These are phyloP conservation scores for Aspergillus novoparasiticus DNA, from an alignment of 2,329 filamentous ascomycete species.

Conservation along the genomic window DNA sequence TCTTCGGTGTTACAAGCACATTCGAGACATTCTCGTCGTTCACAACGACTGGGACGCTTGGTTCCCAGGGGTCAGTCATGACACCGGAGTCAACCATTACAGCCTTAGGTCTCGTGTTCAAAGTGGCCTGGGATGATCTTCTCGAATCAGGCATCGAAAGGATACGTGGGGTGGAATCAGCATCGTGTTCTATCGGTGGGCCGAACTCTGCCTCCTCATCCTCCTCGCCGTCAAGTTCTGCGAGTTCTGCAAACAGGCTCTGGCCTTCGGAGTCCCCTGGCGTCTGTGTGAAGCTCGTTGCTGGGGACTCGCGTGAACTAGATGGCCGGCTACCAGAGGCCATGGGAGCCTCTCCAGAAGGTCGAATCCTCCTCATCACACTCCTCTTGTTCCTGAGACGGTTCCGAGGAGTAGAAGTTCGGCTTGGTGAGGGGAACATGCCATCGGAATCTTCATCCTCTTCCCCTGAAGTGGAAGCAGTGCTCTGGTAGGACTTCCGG, in stretches of 20 bases:
- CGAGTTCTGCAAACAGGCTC: constrained; percentile 89
- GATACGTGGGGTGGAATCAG: constrained; percentile 44
- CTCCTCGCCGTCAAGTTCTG: constrained; percentile 70
- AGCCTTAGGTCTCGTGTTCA: constrained; percentile 28
- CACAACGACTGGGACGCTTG: constrained; percentile 29
- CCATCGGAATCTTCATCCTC: constrained; percentile 65
- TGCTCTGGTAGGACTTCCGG: constrained; percentile 77
- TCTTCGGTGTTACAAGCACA: constrained; percentile 26
- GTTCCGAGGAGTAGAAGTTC: constrained; percentile 68
- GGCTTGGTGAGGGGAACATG: constrained; percentile 68
- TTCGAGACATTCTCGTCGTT: constrained; percentile 21
- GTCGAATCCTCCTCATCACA: constrained; percentile 60
- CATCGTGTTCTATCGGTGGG: constrained; percentile 40
- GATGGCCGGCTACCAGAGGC: constrained; percentile 41
- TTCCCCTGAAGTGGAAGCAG: constrained; percentile 80
- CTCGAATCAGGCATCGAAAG: constrained; percentile 31
- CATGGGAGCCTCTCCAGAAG: constrained; percentile 48
- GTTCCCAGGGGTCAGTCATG: constrained; percentile 64
- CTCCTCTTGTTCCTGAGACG: constrained; percentile 71
- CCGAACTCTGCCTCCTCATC: constrained; percentile 67
- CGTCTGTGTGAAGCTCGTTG: constrained; percentile 53
- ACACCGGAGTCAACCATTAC: constrained; percentile 62
- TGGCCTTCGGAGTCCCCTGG: constrained; percentile 61
- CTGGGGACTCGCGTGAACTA: constrained; percentile 55
- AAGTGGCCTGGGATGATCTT: constrained; percentile 33